phyloP scores from a whole-genome alignment of 257 asterid species.

The Przewalskia tangutica region DNA sequence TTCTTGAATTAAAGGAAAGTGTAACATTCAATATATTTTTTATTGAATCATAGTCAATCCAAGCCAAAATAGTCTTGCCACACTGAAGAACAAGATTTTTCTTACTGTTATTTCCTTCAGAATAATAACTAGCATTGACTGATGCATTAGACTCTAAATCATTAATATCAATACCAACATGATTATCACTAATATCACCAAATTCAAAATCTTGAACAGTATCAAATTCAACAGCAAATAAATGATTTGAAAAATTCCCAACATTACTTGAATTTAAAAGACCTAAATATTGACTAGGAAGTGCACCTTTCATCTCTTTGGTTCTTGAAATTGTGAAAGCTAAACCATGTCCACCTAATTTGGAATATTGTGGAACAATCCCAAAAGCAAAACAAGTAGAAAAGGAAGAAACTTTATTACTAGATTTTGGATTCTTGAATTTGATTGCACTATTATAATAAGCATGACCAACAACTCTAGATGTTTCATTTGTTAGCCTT shows the following conservation, averaged over 20 bases:
- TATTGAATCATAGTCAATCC: slow-evolving; percentile 59
- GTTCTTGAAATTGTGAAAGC: slow-evolving; percentile 39
- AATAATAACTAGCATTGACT: slow-evolving; percentile 32
- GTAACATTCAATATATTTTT: slow-evolving; percentile 34
- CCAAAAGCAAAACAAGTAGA: slow-evolving; percentile 65
- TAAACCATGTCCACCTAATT: slow-evolving; percentile 64
- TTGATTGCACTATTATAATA: slow-evolving; percentile 33
- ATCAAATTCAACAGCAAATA: slow-evolving; percentile 72
- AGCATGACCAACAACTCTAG: slow-evolving; percentile 41
- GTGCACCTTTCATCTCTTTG: slow-evolving; percentile 28
- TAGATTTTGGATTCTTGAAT: slow-evolving; percentile 33
- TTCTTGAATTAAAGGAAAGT: slow-evolving; percentile 41
- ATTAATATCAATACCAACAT: slow-evolving; percentile 62
- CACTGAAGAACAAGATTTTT: slow-evolving; percentile 27
- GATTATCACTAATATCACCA: slow-evolving; percentile 55
- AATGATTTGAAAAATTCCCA: slow-evolving; percentile 54
- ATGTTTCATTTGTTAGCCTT: slow-evolving; percentile 34
- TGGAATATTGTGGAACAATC: slow-evolving; percentile 42
- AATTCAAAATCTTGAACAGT: slow-evolving; percentile 40
- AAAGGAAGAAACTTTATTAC: slow-evolving; percentile 36
- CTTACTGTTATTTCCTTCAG: slow-evolving; percentile 13
- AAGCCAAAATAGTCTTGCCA: slow-evolving; percentile 45
- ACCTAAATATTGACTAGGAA: slow-evolving; percentile 54
- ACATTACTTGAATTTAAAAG: slow-evolving; percentile 25
- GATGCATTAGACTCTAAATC: slow-evolving; percentile 44